Base-by-base conservation (phyloP, 2,329 filamentous ascomycete species). In the Diplodia mutila region DNA sequence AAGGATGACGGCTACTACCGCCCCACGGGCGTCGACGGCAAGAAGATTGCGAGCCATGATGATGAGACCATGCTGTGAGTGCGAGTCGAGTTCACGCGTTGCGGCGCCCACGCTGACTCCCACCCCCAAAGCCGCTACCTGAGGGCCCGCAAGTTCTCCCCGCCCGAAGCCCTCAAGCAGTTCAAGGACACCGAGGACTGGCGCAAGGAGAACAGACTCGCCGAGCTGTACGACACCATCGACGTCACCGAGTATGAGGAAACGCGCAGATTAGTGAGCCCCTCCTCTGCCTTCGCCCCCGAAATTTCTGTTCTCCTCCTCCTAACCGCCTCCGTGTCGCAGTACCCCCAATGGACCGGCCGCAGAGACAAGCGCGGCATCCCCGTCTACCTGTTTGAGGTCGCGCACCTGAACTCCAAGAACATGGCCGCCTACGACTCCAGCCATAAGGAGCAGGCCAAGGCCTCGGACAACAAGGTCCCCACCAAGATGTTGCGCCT, bases 321-420 rank as follows among this genome's bases (percentile, higher is more conserved):
- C 66, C 54, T 46, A 67, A 69, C 55, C 69, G 75, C 66, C 75
- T 70, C 66, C 65, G 68, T 69, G 72, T 71, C 65, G 67, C 74
- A 94, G 91, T 97, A 97, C 76, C 93, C 94, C 27, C 93, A 97
- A 87, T 97, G 93, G 91, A 96, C 92, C 23, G 94, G 94, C 66
- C 91, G 93, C 71, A 88, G 94, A 72, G 94, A 97, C 80, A 91
- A 89, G 73, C 91, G 93, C 72, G 94, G 94, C 72, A 97, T 97
- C 70, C 94, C 94, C 8, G 86, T 97, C 72, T 97, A 95, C 80
- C 87, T 97, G 69, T 97, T 91, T 80, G 92, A 96, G 80, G 92
- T 97, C 77, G 87, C 87, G 69, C 88, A 91, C 68, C 86, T 97
- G 73, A 91, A 96, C 81, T 87, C 86, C 76, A 96, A 97, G 82